A percentile compares a stretch with the other conserved stretches of the same genome.
phyloP scores from a whole-genome alignment of 2,329 filamentous ascomycete genomes.

The Sporothrix protearum region DNA sequence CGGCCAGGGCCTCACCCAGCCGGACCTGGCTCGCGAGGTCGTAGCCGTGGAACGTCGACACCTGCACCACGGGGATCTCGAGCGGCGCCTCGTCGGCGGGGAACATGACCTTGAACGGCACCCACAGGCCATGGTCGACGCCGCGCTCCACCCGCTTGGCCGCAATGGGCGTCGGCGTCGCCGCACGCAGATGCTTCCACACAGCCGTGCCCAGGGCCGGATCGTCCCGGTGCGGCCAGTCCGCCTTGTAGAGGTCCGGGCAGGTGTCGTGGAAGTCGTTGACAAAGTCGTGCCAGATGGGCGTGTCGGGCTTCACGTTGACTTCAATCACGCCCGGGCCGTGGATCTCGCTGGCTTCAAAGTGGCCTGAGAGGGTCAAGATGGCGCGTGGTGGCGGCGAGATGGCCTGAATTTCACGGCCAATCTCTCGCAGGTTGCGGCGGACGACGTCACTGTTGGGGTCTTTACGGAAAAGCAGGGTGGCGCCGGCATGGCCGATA shows the following conservation, averaged over 20 bases:
- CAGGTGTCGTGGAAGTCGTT: slow-evolving; percentile 22
- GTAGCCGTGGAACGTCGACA: slow-evolving; percentile 17
- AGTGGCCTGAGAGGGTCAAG: slow-evolving; percentile 17
- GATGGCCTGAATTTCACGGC: slow-evolving; percentile 12
- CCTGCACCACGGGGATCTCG: slow-evolving; percentile 13
- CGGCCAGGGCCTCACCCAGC: not conserved
- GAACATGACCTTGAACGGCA: slow-evolving; percentile 23
- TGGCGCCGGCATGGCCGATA: slow-evolving; percentile 19
- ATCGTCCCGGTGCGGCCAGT: slow-evolving; percentile 21
- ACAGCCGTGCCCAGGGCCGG: slow-evolving; percentile 14
- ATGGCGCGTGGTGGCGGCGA: slow-evolving; percentile 12
- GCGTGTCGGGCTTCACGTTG: slow-evolving; percentile 16
- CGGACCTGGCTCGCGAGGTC: slow-evolving; percentile 15
- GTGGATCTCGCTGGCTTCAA: slow-evolving; percentile 20
- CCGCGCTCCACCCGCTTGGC: slow-evolving; percentile 22
- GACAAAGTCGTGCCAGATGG: slow-evolving; percentile 23
- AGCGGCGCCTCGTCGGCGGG: not conserved
- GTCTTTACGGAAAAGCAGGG: slow-evolving; percentile 16
- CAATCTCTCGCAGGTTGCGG: slow-evolving; percentile 10
- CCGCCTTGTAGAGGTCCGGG: slow-evolving; percentile 14
- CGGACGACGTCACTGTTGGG: not conserved
- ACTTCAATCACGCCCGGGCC: slow-evolving; percentile 21
- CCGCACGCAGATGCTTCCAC: slow-evolving; percentile 14
- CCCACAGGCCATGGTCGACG: slow-evolving; percentile 24
- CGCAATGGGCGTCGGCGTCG: not conserved